These are phyloP conservation scores for Oenanthe javanica DNA, from an alignment of 140 eudicot genomes.

Conservation along the genomic window DNA sequence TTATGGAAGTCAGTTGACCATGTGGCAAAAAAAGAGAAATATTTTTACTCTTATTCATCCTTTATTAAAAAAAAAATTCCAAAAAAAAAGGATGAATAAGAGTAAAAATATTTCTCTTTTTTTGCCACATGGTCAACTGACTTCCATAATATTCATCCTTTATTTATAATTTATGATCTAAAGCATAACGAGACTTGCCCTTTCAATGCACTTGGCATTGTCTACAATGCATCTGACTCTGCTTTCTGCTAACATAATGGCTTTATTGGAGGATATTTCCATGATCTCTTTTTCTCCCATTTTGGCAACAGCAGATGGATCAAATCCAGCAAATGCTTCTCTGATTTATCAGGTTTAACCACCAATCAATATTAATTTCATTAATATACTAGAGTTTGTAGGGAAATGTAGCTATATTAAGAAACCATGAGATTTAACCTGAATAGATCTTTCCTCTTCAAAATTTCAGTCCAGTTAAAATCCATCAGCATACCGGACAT, in stretches of 20 bases:
- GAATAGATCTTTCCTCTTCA: slow-evolving; percentile 63
- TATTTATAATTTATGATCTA: background rate
- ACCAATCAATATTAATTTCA: background rate
- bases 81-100: background rate
- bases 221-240: slow-evolving; percentile 85
- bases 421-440: slow-evolving; percentile 36
- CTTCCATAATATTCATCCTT: background rate
- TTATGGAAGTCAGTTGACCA: background rate
- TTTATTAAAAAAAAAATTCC: too few relatives aligned
- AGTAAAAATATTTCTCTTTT: background rate
- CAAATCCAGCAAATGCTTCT: slow-evolving; percentile 84
- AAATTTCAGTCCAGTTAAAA: slow-evolving; percentile 93
- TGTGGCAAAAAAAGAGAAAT: background rate
- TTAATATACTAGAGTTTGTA: background rate
- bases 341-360: slow-evolving; percentile 19
- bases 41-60: background rate
- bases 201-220: slow-evolving; percentile 86
- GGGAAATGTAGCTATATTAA: background rate
- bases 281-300: slow-evolving; percentile 69
- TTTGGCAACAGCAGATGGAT: slow-evolving; percentile 61
- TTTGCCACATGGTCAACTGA: background rate
- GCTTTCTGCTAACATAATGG: slow-evolving; percentile 69
- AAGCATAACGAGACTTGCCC: slow-evolving; percentile 34
- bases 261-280: slow-evolving; percentile 66
- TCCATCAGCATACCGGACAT: slow-evolving; percentile 96